Evolutionary conservation across 2,329 filamentous ascomycete species (phyloP).

Genomic region (Fusarium circinatum): DNA sequence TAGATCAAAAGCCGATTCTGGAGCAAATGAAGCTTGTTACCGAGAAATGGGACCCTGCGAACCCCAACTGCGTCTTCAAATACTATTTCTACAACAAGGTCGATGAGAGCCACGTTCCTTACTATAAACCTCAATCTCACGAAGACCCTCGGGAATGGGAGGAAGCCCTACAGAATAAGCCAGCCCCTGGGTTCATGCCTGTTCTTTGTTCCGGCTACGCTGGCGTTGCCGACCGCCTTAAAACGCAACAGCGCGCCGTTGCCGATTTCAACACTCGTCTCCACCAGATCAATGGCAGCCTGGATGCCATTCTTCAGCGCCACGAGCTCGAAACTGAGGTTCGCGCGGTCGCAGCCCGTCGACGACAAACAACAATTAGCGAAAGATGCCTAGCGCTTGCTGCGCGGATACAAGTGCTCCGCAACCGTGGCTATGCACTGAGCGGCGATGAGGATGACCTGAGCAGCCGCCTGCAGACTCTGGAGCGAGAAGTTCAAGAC

Average conservation of each 20-base stretch:
- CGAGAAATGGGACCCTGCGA: conserved; percentile 78
- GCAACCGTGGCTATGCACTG: conserved; percentile 83
- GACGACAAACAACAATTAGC: conserved; percentile 77
- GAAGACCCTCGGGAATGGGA: conserved; percentile 87
- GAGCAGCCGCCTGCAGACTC: conserved; percentile 73
- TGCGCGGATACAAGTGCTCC: conserved; percentile 81
- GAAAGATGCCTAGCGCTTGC: conserved; percentile 79
- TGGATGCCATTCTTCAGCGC: conserved; percentile 76
- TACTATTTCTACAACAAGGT: conserved; percentile 91
- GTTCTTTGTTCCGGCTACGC: conserved; percentile 80
- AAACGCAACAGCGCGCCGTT: conserved; percentile 76
- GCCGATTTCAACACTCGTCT: conserved; percentile 75
- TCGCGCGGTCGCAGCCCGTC: conserved; percentile 75
- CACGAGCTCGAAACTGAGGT: conserved; percentile 83
- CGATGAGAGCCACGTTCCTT: conserved; percentile 77
- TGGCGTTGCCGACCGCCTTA: conserved; percentile 76
- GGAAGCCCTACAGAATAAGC: conserved; percentile 82
- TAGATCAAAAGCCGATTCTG: conserved; percentile 74
- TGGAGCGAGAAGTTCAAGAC: conserved; percentile 78
- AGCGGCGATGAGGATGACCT: conserved; percentile 83
- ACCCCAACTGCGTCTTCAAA: conserved; percentile 78
- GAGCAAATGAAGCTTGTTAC: conserved; percentile 78
- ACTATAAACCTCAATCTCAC: conserved; percentile 74
- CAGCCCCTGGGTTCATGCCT: conserved; percentile 79
- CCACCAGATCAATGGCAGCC: conserved; percentile 81